Evolutionary conservation across 2,329 filamentous ascomycete genomes (phyloP), one percentile per base, ranked within the genome.

Genomic region (Botrytis sinoallii): DNA sequence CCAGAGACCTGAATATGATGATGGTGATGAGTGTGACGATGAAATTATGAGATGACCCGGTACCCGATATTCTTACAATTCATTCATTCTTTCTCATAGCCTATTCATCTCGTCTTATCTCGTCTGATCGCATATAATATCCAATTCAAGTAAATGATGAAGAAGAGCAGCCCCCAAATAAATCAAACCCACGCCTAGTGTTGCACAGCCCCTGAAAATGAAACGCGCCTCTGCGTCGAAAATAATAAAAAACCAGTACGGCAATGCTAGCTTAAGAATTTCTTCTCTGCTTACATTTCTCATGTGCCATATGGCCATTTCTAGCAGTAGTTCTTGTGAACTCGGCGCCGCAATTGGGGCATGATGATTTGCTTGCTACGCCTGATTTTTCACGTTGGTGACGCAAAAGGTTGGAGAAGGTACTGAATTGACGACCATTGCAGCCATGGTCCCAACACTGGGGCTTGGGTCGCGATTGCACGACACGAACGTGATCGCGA

Each of bases 401-500:
- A 76, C 95, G 88, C 55, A 98, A 86, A 5, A 98, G 88, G 81
- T 98, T 98, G 88, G 94, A 97, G 81, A 98, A 98, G 5, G 95
- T 98, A 29, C 94, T 97, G 81, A 98, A 98, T 80, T 97, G 93
- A 44, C 95, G 91, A 32, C 95, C 95, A 79, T 98, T 97, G 85
- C 95, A 98, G 18, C 95, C 95, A 80, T 98, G 95, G 75, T 98
- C 95, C 93, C 93, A 98, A 83, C 95, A 98, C 81, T 97, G 94
- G 64, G 95, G 94, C 84, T 97, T 97, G n/a, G 94, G 94, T 77
- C 93, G 88, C 78, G 90, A 91, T 81, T 92, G 91, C 29, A 94
- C 87, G 25, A 94, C 89, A 74, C 92, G 87, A 57, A 93, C 90
- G 77, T 89, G 82, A 66, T 83, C 83, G 40, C 42, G 69, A 25